These are phyloP conservation scores for Penicillium sp. DNA, from an alignment of 2,329 filamentous ascomycete genomes.

Conservation along the genomic window DNA sequence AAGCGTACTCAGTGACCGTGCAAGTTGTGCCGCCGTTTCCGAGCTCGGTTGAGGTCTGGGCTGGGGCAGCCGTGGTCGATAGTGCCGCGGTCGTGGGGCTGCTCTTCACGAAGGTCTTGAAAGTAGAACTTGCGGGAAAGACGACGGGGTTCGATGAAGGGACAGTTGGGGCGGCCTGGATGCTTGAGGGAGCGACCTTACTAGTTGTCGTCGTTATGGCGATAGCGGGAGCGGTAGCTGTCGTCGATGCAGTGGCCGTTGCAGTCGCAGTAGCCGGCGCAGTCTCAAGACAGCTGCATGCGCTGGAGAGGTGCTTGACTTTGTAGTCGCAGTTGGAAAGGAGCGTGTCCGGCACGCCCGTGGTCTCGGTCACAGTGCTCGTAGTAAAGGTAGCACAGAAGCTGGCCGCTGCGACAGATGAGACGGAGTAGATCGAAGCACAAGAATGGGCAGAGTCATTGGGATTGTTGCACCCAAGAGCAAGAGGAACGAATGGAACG, in stretches of 20 bases:
- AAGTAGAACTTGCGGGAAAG: constrained; percentile 1
- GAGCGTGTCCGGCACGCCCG: constrained; percentile 26
- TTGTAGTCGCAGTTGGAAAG: constrained; percentile 27
- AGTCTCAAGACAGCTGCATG: constrained; percentile 32
- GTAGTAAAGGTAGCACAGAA: constrained; percentile 34
- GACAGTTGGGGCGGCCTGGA: background rate
- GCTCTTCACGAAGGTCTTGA: background rate
- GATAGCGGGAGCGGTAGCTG: background rate
- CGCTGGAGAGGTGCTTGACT: constrained; percentile 30
- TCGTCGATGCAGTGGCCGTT: constrained; percentile 3
- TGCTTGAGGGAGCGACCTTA: background rate
- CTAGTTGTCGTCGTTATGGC: background rate
- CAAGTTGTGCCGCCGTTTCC: constrained; percentile 27
- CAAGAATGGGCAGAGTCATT: constrained; percentile 24
- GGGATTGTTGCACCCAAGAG: constrained; percentile 28
- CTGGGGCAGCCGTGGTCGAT: constrained; percentile 4
- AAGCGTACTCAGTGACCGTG: constrained; percentile 33
- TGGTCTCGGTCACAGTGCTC: constrained; percentile 28
- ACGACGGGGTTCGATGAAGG: background rate
- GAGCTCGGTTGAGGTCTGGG: background rate
- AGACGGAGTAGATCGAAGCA: constrained; percentile 30
- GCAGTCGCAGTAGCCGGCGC: constrained; percentile 10
- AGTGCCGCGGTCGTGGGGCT: background rate
- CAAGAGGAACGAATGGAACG: constrained; percentile 28
- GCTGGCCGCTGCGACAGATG: constrained; percentile 25